Base-by-base conservation (phyloP, 495 filamentous ascomycete species). In the Articulospora tetracladia region DNA sequence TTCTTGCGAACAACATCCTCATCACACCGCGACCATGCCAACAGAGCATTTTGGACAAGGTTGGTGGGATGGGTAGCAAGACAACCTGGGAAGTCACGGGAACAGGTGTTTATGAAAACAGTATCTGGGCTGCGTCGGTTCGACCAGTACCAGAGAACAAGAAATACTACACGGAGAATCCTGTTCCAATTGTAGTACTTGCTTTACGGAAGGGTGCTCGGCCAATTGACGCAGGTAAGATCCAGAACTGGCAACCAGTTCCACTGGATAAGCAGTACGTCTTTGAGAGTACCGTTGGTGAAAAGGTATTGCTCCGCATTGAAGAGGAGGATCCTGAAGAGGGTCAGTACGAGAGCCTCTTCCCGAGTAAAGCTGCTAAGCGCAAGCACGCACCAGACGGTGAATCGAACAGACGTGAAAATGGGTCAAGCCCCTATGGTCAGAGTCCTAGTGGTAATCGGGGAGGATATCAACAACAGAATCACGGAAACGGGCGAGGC, bases 1-100 rank as follows among this genome's bases (percentile, higher is more conserved):
- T 83, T 66, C 85, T 96, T 68, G 93, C 88, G 53, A 96, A 95
- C 73, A 93, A 85, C 69, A 92, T 98, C 65, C 79, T 97, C 56
- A 98, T 98, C 66, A 86, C 84, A 7, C 85, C 90, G 1, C 83
- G 88, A 15, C 86, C 87, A 0, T 88, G 85, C 30, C 82, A 85
- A 0, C 70, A 77, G 41, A 76, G 76, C 53, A 86, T 94, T 26
- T 74, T 97, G 25, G 77, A 90, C 17, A 92, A 89, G 67, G 86
- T 93, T 30, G 95, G 94, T 57, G 92, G 93, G 34, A 77, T 96
- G 58, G 91, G 92, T 26, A 82, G 79, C 67, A 93, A 87, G 71
- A 79, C 93, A 68, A 85, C 70, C 50, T 98, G 93, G 89, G 80
- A 91, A 69, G 85, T 96, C 15, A 89, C 86, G 3, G 90, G 87